Conservation (phyloP, 257 asterid genomes). For the Petunia axillaris region DNA sequence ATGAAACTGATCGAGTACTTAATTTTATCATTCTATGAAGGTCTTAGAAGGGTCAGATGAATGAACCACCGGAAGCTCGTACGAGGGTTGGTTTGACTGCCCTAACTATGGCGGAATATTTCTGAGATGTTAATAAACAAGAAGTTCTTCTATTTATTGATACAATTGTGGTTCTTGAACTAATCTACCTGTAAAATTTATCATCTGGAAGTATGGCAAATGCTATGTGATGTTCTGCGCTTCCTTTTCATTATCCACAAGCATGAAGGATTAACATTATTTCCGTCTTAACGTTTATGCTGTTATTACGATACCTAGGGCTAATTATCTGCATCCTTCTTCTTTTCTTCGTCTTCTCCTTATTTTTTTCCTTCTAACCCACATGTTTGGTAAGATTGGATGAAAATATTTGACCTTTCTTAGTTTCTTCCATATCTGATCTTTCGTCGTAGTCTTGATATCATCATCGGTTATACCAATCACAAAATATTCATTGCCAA, state of each 20-base stretch:
- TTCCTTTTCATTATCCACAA: conserved; percentile 9
- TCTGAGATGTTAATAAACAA: too few relatives aligned
- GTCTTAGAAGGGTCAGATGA: neutral
- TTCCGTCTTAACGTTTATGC: neutral
- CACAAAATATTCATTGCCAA: neutral
- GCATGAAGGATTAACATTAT: neutral
- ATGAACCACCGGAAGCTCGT: neutral
- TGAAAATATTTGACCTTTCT: neutral
- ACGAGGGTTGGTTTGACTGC: neutral
- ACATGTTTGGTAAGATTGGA: neutral
- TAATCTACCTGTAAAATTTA: neutral
- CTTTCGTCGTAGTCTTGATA: neutral
- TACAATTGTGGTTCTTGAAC: neutral
- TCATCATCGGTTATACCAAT: neutral
- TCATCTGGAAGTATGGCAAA: neutral
- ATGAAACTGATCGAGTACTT: neutral
- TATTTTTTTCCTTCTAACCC: neutral
- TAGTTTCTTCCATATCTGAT: neutral
- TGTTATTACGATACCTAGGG: neutral
- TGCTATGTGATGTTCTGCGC: neutral
- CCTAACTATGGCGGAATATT: neutral
- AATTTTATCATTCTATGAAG: neutral
- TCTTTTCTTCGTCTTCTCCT: neutral
- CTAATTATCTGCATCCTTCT: neutral
- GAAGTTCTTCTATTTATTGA: too few relatives aligned